Conservation (phyloP, 352 stramenopile species). For the Globisporangium paddicum region DNA sequence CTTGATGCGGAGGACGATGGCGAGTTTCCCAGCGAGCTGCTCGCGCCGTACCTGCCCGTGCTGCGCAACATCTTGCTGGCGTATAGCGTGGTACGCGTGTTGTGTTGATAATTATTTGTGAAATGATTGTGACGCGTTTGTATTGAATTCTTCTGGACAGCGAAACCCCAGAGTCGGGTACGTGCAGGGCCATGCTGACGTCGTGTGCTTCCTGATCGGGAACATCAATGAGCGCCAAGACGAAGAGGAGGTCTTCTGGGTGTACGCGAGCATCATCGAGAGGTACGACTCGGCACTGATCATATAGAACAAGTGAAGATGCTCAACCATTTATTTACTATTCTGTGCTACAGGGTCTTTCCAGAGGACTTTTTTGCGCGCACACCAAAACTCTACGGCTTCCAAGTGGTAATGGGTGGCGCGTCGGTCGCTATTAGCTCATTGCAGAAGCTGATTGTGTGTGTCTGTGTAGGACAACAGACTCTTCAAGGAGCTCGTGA, state of each 20-base stretch:
- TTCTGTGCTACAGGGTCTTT: slow-evolving; percentile 35
- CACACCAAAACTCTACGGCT: slow-evolving; percentile 59
- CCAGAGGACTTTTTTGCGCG: slow-evolving; percentile 72
- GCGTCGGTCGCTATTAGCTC: no score
- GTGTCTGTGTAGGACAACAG: slow-evolving; percentile 41
- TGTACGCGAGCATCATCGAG: slow-evolving; percentile 68
- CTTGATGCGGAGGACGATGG: slow-evolving; percentile 10
- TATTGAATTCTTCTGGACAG: no score
- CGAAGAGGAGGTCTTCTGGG: slow-evolving; percentile 67
- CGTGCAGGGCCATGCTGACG: slow-evolving; percentile 67
- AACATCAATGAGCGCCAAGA: slow-evolving; percentile 31
- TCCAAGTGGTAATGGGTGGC: slow-evolving; percentile 77
- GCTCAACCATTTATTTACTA: neutral
- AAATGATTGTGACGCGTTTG: neutral
- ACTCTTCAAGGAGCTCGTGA: slow-evolving; percentile 47
- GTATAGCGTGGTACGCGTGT: slow-evolving; percentile 43
- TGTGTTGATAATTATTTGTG: neutral
- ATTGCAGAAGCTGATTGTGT: neutral
- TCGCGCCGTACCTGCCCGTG: slow-evolving; percentile 25
- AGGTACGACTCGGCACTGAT: slow-evolving; percentile 16
- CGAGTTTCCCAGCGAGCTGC: slow-evolving; percentile 18
- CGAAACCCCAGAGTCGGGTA: slow-evolving; percentile 69
- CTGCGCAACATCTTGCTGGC: slow-evolving; percentile 56
- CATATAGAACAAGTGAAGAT: no score
- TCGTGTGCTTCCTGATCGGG: slow-evolving; percentile 64